Percentiles rank a stretch among this genome's conserved stretches.
These are phyloP conservation scores for Ormosia emarginata DNA, from an alignment of 306 rosid species.

Conservation along the genomic window DNA sequence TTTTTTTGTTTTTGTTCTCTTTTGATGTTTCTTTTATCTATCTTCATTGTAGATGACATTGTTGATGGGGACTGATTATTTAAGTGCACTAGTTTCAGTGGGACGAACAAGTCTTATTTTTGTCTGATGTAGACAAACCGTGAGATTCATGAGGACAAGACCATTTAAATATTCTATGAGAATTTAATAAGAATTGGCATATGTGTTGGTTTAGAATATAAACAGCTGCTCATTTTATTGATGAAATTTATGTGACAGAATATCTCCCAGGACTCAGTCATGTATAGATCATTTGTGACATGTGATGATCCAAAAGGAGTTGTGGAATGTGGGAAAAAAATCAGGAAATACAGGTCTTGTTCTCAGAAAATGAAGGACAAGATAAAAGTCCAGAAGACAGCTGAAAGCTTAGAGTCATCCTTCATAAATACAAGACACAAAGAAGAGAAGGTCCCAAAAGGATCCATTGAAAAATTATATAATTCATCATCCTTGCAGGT, in stretches of 20 bases:
- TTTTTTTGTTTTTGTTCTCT: conserved; percentile 13
- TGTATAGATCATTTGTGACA: conserved; percentile 72
- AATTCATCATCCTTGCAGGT: conserved; percentile 67
- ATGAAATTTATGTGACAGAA: conserved; percentile 48
- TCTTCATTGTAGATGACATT: not conserved
- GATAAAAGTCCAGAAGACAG: conserved; percentile 39
- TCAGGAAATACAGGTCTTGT: conserved; percentile 52
- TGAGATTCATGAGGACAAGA: conserved; percentile 37
- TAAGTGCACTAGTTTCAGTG: conserved; percentile 36
- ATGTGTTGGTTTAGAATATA: conserved; percentile 11
- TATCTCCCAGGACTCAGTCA: conserved; percentile 61
- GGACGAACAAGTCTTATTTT: conserved; percentile 37
- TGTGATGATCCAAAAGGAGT: conserved; percentile 95
- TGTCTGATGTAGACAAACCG: conserved; percentile 50
- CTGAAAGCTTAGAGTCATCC: conserved; percentile 24
- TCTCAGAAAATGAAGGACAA: conserved; percentile 52
- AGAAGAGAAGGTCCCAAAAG: conserved; percentile 39
- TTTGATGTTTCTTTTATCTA: conserved; percentile 1
- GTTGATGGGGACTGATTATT: conserved; percentile 43
- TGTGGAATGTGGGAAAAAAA: conserved; percentile 65
- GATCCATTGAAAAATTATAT: conserved; percentile 22
- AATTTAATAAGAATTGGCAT: not conserved
- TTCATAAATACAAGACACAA: conserved; percentile 26
- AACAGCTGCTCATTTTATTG: conserved; percentile 33
- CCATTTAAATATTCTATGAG: conserved; percentile 39